Evolutionary conservation across 78 protist genomes (phyloP).

Genomic region (Cavenderia fasciculata): DNA sequence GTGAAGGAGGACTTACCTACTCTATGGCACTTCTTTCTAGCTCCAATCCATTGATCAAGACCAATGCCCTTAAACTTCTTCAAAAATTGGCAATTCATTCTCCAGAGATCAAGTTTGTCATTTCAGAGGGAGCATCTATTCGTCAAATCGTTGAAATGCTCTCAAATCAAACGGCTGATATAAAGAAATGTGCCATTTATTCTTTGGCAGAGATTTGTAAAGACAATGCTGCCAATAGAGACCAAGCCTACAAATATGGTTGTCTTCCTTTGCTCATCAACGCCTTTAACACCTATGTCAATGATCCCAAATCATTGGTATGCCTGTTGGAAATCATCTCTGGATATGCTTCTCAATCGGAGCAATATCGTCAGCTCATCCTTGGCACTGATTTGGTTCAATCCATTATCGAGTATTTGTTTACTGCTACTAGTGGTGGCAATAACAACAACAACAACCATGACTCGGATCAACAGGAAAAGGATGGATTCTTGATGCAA

Average conservation of each 20-base stretch:
- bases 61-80: constrained; percentile 47
- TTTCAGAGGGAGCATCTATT: constrained; percentile 67
- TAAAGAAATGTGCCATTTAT: constrained; percentile 73
- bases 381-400: constrained; percentile 34
- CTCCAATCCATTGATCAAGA: constrained; percentile 23
- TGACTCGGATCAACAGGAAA: no score
- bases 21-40: constrained; percentile 46
- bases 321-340: constrained; percentile 45
- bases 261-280: constrained; percentile 15
- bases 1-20: constrained; percentile 56
- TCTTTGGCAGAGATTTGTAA: constrained; percentile 52
- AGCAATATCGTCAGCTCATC: constrained; percentile 30
- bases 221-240: constrained; percentile 61
- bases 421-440: constrained; percentile 9
- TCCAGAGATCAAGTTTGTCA: constrained; percentile 60
- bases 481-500: constrained; percentile 75
- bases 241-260: constrained; percentile 57
- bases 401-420: constrained; percentile 59
- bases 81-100: constrained; percentile 47
- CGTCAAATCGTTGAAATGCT: constrained; percentile 73
- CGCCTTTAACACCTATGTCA: constrained; percentile 12
- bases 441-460: background rate
- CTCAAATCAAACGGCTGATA: constrained; percentile 31
- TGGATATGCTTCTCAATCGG: constrained; percentile 35
- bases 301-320: constrained; percentile 46